Conservation (phyloP, 345 rosid species). For the Bretschneidera sinensis region DNA sequence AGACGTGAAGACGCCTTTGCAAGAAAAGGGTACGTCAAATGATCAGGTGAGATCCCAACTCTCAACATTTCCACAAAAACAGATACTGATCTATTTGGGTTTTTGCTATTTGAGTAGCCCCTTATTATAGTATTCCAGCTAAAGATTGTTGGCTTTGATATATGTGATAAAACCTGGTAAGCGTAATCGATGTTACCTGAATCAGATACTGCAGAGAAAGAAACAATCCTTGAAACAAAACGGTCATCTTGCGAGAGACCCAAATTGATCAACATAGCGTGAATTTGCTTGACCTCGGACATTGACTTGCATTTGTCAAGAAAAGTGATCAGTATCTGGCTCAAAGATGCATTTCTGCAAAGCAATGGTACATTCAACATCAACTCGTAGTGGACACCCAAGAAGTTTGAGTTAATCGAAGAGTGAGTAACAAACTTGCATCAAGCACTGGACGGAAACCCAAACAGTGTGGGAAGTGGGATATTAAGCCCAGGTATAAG, state of each 20-base stretch:
- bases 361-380: slow-evolving; percentile 40
- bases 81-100: slow-evolving; percentile 44
- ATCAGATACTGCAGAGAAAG: slow-evolving; percentile 48
- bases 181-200: slow-evolving; percentile 46
- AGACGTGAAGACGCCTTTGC: slow-evolving; percentile 62
- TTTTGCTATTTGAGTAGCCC: slow-evolving; percentile 54
- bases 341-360: slow-evolving; percentile 13
- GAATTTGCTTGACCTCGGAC: slow-evolving; percentile 46
- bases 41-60: slow-evolving; percentile 44
- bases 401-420: too few relatives aligned
- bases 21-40: slow-evolving; percentile 74
- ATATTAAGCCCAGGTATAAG: too few relatives aligned
- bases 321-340: slow-evolving; percentile 20
- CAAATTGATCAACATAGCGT: slow-evolving; percentile 43
- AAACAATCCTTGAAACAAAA: slow-evolving; percentile 39
- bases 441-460: too few relatives aligned
- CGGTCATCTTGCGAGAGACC: slow-evolving; percentile 50
- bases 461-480: too few relatives aligned
- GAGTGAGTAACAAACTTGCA: too few relatives aligned
- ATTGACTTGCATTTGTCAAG: slow-evolving; percentile 54
- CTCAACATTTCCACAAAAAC: slow-evolving; percentile 54
- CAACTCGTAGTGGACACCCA: slow-evolving; percentile 6
- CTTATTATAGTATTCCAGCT: slow-evolving; percentile 60
- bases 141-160: slow-evolving; percentile 37
- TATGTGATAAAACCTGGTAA: slow-evolving; percentile 31